Conservation (phyloP, 2,329 filamentous ascomycete species). For the Fusarium begoniae region DNA sequence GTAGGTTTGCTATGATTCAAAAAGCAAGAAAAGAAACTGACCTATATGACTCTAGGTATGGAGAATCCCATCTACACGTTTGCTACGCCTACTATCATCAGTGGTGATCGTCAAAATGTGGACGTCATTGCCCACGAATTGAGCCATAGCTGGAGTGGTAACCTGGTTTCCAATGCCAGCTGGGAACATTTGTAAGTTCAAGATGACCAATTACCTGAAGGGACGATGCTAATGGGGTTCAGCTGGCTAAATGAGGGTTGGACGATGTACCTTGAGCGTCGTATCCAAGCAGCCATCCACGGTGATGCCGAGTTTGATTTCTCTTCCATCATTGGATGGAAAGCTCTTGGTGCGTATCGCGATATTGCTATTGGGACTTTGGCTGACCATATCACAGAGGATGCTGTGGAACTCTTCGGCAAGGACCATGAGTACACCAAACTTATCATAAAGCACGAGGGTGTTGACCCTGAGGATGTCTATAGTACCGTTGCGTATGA, state of each 20-base stretch:
- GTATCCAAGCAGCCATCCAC: slow-evolving; percentile 80
- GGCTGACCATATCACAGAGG: slow-evolving; percentile 58
- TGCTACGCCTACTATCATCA: slow-evolving; percentile 93
- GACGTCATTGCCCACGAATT: slow-evolving; percentile 94
- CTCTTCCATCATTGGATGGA: slow-evolving; percentile 96
- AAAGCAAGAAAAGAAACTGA: neutral
- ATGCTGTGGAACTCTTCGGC: slow-evolving; percentile 81
- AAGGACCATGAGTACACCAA: slow-evolving; percentile 92
- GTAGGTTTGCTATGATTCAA: slow-evolving; percentile 52
- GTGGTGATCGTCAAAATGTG: slow-evolving; percentile 88
- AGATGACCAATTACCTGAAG: neutral
- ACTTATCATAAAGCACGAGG: slow-evolving; percentile 85
- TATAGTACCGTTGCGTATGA: slow-evolving; percentile 95
- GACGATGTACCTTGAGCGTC: slow-evolving; percentile 93
- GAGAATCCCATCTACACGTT: slow-evolving; percentile 96
- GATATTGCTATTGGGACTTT: neutral
- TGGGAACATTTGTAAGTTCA: slow-evolving; percentile 79
- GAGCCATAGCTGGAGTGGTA: slow-evolving; percentile 85
- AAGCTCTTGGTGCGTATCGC: slow-evolving; percentile 68
- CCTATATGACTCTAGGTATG: slow-evolving; percentile 64
- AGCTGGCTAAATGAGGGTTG: slow-evolving; percentile 82
- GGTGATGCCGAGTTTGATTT: slow-evolving; percentile 90
- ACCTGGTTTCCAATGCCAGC: slow-evolving; percentile 79
- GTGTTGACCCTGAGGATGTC: slow-evolving; percentile 93
- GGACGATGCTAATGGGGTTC: slow-evolving; percentile 1